phyloP scores from a whole-genome alignment of 2,329 filamentous ascomycete genomes.

The Stemphylium lycopersici region DNA sequence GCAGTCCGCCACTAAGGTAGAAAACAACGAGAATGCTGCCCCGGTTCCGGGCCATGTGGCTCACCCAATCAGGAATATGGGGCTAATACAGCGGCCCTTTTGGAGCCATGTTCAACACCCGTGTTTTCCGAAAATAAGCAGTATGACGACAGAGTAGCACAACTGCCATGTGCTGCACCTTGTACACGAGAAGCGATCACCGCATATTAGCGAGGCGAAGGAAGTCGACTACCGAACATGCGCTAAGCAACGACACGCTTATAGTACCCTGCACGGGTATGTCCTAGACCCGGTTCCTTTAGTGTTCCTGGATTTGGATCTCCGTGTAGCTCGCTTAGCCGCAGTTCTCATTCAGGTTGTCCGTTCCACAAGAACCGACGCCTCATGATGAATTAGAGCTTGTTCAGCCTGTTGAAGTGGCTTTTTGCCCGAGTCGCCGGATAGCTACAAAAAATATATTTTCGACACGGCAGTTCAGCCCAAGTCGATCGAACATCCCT shows the following conservation, averaged over 20 bases:
- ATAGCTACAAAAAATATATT: not conserved
- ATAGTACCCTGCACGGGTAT: not conserved
- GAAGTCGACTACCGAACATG: not conserved
- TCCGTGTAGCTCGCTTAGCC: not conserved
- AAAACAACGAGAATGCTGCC: constrained; percentile 1
- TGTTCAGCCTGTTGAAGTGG: not conserved
- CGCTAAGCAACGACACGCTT: not conserved
- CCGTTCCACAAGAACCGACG: not conserved
- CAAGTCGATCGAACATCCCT: no score
- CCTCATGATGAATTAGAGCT: not conserved
- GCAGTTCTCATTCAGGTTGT: not conserved
- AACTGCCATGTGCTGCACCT: not conserved
- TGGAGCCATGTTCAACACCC: not conserved
- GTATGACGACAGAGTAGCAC: not conserved
- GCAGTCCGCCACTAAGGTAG: not conserved
- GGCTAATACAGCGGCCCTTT: constrained; percentile 2
- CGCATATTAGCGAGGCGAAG: not conserved
- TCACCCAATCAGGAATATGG: not conserved
- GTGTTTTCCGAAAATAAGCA: not conserved
- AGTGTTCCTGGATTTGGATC: not conserved
- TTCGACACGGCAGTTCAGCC: no score
- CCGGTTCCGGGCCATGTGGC: not conserved
- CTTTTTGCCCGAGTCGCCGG: not conserved
- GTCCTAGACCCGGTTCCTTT: not conserved
- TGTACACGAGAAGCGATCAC: not conserved